Evolutionary conservation across 495 filamentous ascomycete species (phyloP), one percentile per base, ranked within the genome.

Genomic region (Penicillium longicatenatum): DNA sequence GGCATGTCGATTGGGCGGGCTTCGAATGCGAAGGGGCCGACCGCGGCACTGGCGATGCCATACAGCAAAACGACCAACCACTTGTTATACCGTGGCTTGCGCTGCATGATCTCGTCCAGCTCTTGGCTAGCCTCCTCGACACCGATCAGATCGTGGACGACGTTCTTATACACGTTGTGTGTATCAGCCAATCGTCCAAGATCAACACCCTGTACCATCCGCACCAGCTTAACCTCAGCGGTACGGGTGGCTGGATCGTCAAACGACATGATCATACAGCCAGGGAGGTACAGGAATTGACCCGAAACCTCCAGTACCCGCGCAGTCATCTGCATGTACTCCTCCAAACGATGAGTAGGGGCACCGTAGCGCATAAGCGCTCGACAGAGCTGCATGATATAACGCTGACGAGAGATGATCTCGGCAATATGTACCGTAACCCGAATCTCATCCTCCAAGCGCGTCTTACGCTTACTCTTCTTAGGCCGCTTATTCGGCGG

Each of bases 211-310:
- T 93, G 89, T 3, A 76, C 74, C 19, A 84, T 80, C 21, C 90
- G 86, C 20, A 98, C 88, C 22, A 98, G 84, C 73, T 95, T 93
- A 57, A 97, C 89, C 68, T 97, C 93, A 6, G 91, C 91, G 0
- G 93, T 97, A 63, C 96, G 93, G 1, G 91, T 95, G 14, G 85
- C 82, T 20, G 85, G 83, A 73, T 98, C 93, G 64, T 96, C 93
- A 66, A 98, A 97, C 0, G 91, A 92, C 70, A 96, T 89, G 67
- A 98, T 89, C 93, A 97, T 98, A 61, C 89, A 94, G 6, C 91
- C 91, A 0, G 93, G 93, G 3, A 96, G 86, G 70, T 97, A 97
- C 42, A 96, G 73, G 67, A 94, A 97, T 61, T 97, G 93, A 42
- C 87, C 90, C 41, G 96, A 90, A 22, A 97, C 91, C 66, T 92